Evolutionary conservation across 176 grass and related monocot genomes (phyloP).

Genomic region (Aechmea fasciata): DNA sequence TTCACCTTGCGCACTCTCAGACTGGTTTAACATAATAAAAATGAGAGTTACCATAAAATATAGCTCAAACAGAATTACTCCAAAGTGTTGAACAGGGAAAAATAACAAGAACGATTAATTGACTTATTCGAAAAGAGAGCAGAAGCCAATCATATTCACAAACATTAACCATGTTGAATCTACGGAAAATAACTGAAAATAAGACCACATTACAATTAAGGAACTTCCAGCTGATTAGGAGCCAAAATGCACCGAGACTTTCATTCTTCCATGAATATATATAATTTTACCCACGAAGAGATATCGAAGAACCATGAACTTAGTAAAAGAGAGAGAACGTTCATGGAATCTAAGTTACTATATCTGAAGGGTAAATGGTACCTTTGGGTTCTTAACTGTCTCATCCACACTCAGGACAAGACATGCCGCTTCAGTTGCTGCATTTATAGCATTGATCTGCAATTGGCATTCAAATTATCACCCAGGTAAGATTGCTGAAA

Average conservation of each 20-base stretch:
- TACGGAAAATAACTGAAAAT: too few relatives aligned
- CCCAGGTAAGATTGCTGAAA: not conserved
- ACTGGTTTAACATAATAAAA: constrained; percentile 24
- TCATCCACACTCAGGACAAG: constrained; percentile 91
- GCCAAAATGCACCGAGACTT: too few relatives aligned
- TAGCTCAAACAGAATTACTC: not conserved
- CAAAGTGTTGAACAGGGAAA: constrained; percentile 1
- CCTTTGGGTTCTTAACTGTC: constrained; percentile 98
- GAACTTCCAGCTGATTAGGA: too few relatives aligned
- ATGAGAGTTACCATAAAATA: constrained; percentile 2
- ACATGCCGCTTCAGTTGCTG: constrained; percentile 73
- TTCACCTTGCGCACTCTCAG: constrained; percentile 89
- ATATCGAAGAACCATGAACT: not conserved
- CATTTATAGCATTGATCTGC: constrained; percentile 97
- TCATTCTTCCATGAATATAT: too few relatives aligned
- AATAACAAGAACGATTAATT: not conserved
- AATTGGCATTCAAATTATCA: constrained; percentile 14
- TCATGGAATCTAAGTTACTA: not conserved
- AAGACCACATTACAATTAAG: too few relatives aligned
- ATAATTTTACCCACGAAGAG: too few relatives aligned
- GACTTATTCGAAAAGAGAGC: too few relatives aligned
- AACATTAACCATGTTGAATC: too few relatives aligned
- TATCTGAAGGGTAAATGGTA: constrained; percentile 21
- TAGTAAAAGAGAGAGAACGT: not conserved
- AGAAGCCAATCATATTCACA: too few relatives aligned